phyloP scores from a whole-genome alignment of 2,329 filamentous ascomycete species.

The Exophiala oligosperma region DNA sequence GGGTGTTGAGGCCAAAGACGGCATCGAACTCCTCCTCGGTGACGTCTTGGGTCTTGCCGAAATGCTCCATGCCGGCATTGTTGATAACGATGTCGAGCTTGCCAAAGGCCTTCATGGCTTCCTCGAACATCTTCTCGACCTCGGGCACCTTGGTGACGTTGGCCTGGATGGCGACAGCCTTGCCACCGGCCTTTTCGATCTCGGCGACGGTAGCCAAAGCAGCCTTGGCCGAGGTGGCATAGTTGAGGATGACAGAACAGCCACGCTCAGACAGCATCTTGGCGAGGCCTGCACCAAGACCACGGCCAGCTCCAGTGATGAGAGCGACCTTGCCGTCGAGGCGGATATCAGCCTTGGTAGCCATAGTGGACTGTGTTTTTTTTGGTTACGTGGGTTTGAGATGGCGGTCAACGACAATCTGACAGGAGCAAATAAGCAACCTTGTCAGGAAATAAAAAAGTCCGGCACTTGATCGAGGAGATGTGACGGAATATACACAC shows the following conservation, averaged over 20 bases:
- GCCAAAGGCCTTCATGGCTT: slow-evolving; percentile 33
- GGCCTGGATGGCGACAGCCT: slow-evolving; percentile 50
- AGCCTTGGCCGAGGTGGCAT: slow-evolving; percentile 44
- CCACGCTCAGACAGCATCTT: slow-evolving; percentile 38
- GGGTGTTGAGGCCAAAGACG: slow-evolving; percentile 63
- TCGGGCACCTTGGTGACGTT: slow-evolving; percentile 42
- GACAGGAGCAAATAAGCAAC: neutral
- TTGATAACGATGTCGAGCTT: slow-evolving; percentile 31
- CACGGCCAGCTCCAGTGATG: slow-evolving; percentile 39
- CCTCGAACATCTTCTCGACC: slow-evolving; percentile 51
- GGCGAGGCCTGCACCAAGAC: slow-evolving; percentile 39
- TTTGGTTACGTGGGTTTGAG: slow-evolving; percentile 1
- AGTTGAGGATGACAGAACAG: slow-evolving; percentile 42
- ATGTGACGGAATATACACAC: no score
- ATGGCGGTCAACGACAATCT: slow-evolving; percentile 5
- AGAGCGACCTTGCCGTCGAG: slow-evolving; percentile 41
- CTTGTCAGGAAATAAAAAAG: neutral
- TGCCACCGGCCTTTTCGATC: slow-evolving; percentile 30
- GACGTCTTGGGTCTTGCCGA: slow-evolving; percentile 63
- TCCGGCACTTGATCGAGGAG: no score
- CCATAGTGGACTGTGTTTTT: slow-evolving; percentile 12
- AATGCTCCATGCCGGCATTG: slow-evolving; percentile 29
- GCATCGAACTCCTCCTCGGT: slow-evolving; percentile 61
- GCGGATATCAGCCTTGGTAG: slow-evolving; percentile 22
- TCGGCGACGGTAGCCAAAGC: slow-evolving; percentile 34